Evolutionary conservation across 768 basidiomycete species (phyloP).

Genomic region (Mrakia blollopis): DNA sequence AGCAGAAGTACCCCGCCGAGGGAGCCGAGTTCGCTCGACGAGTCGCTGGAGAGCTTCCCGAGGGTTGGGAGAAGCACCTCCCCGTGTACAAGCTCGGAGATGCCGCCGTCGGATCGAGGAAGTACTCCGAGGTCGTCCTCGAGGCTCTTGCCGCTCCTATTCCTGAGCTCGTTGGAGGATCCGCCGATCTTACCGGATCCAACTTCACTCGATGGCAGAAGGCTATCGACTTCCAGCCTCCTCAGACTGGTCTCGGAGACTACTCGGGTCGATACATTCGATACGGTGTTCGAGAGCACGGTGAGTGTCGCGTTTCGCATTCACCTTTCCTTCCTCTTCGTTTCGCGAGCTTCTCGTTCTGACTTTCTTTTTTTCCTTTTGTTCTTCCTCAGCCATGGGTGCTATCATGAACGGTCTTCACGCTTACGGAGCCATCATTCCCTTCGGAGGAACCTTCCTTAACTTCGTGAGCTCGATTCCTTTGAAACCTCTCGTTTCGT

Average conservation of each 20-base stretch:
- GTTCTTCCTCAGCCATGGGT: conserved; percentile 59
- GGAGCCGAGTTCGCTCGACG: conserved; percentile 80
- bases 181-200: conserved; percentile 85
- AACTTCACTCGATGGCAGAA: conserved; percentile 68
- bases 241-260: conserved; percentile 72
- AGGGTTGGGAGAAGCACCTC: conserved; percentile 77
- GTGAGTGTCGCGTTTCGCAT: not conserved
- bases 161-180: conserved; percentile 83
- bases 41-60: conserved; percentile 73
- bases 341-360: not conserved
- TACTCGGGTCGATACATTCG: conserved; percentile 88
- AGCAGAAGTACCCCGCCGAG: conserved; percentile 72
- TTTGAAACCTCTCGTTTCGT: not conserved
- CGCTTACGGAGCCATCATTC: conserved; percentile 87
- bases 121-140: conserved; percentile 84
- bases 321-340: not conserved
- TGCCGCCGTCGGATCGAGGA: conserved; percentile 81
- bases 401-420: conserved; percentile 86
- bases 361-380: not conserved
- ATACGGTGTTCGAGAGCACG: conserved; percentile 96
- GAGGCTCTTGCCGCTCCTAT: conserved; percentile 66
- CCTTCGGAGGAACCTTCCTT: conserved; percentile 87
- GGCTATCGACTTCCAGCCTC: conserved; percentile 80
- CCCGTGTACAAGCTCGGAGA: conserved; percentile 80
- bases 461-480: conserved; percentile 52